Percentiles rank a stretch among this genome's conserved stretches.
Conservation (phyloP, 306 rosid species). For the Carpinus fangiana region DNA sequence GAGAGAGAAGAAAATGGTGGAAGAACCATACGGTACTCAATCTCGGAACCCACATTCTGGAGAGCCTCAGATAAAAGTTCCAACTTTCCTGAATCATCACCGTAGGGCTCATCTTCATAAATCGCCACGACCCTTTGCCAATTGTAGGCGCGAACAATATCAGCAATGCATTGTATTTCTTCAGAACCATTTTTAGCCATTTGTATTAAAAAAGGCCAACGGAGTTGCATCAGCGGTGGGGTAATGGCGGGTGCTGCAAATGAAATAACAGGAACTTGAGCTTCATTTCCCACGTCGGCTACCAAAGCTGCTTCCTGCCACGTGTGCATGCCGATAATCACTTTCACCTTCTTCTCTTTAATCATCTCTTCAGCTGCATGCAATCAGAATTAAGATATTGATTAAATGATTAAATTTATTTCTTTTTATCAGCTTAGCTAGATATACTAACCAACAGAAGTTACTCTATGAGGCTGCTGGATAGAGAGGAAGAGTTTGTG, state of each 20-base stretch:
- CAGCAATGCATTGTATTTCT: slow-evolving; percentile 58
- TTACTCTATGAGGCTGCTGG: neutral
- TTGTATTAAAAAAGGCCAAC: slow-evolving; percentile 61
- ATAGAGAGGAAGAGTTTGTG: neutral
- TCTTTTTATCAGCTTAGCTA: no score
- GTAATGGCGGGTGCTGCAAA: slow-evolving; percentile 42
- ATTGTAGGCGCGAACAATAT: slow-evolving; percentile 26
- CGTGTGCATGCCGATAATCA: slow-evolving; percentile 48
- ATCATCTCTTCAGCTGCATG: slow-evolving; percentile 50
- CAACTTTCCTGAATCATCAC: slow-evolving; percentile 47
- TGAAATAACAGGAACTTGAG: slow-evolving; percentile 50
- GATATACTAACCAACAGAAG: neutral
- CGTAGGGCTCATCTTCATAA: slow-evolving; percentile 47
- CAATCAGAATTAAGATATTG: slow-evolving; percentile 5
- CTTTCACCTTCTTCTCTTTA: slow-evolving; percentile 34
- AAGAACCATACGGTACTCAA: slow-evolving; percentile 53
- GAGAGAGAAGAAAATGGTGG: slow-evolving; percentile 44
- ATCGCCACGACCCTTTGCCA: slow-evolving; percentile 49
- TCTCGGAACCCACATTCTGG: slow-evolving; percentile 38
- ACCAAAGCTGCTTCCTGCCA: slow-evolving; percentile 62
- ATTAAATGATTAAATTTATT: no score
- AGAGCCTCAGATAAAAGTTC: slow-evolving; percentile 60
- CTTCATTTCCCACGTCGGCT: slow-evolving; percentile 45
- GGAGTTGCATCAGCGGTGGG: slow-evolving; percentile 34
- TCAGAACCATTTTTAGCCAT: slow-evolving; percentile 34